Evolutionary conservation across 345 rosid species (phyloP).

Genomic region (Populus pruinosa): DNA sequence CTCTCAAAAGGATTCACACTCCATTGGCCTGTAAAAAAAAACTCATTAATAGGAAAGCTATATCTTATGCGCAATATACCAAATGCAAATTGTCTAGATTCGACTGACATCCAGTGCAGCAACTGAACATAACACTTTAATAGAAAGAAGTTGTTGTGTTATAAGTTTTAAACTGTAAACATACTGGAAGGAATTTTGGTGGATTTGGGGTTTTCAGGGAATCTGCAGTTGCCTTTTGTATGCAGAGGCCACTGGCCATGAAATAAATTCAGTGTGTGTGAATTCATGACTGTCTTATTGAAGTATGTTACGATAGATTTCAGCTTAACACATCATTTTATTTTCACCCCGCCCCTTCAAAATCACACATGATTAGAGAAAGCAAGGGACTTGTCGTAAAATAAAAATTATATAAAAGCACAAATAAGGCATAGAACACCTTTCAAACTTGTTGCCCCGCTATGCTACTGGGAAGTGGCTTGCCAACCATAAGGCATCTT

Average conservation of each 20-base stretch:
- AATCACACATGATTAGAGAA: not conserved
- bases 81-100: not conserved
- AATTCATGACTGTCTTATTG: not conserved
- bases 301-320: not conserved
- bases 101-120: not conserved
- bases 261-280: not conserved
- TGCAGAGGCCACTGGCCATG: not conserved
- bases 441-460: not conserved
- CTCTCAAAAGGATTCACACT: conserved; percentile 8
- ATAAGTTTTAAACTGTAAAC: not conserved
- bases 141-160: not conserved
- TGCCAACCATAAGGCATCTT: not conserved
- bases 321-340: not conserved
- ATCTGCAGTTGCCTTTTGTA: not conserved
- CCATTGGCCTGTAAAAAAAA: conserved; percentile 17
- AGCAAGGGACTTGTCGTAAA: not conserved
- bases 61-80: not conserved
- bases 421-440: not conserved
- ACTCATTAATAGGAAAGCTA: not conserved
- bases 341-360: not conserved
- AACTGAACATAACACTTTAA: not conserved
- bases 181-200: not conserved
- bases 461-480: not conserved
- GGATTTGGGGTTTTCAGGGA: not conserved
- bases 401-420: not conserved